Evolutionary conservation across 495 filamentous ascomycete species (phyloP).

Genomic region (Tuber aestivum): DNA sequence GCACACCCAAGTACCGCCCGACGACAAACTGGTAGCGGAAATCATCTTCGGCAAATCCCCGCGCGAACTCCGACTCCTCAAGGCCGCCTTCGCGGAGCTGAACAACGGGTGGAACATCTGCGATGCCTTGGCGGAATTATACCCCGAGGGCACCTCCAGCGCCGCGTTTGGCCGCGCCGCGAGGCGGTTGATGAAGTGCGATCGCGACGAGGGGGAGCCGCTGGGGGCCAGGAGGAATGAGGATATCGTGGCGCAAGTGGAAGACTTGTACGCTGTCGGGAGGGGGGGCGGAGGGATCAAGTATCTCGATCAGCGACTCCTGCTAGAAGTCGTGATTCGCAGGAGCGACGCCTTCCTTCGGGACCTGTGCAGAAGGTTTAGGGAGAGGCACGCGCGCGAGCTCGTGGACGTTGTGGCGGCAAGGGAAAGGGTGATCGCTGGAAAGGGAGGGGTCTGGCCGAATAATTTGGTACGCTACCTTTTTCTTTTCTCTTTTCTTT

Average conservation of each 20-base stretch:
- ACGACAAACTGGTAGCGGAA: constrained; percentile 35
- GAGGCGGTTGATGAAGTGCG: constrained; percentile 15
- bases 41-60: constrained; percentile 33
- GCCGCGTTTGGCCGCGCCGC: constrained; percentile 25
- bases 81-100: constrained; percentile 23
- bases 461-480: constrained; percentile 23
- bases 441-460: constrained; percentile 18
- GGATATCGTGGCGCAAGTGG: constrained; percentile 29
- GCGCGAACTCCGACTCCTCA: constrained; percentile 30
- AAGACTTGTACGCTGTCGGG: constrained; percentile 26
- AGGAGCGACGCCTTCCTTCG: constrained; percentile 33
- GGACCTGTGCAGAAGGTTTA: constrained; percentile 26
- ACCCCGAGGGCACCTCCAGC: constrained; percentile 13
- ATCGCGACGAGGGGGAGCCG: constrained; percentile 28
- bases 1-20: constrained; percentile 16
- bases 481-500: neutral
- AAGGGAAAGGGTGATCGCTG: constrained; percentile 23
- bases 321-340: constrained; percentile 25
- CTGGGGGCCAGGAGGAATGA: constrained; percentile 15
- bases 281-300: constrained; percentile 20
- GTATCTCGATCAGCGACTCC: constrained; percentile 25
- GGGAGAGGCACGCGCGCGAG: constrained; percentile 32
- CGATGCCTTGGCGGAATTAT: constrained; percentile 22
- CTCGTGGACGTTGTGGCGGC: constrained; percentile 31
- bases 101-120: constrained; percentile 28